Base-by-base conservation (phyloP, 768 basidiomycete species). In the Leccinum barrowsii region DNA sequence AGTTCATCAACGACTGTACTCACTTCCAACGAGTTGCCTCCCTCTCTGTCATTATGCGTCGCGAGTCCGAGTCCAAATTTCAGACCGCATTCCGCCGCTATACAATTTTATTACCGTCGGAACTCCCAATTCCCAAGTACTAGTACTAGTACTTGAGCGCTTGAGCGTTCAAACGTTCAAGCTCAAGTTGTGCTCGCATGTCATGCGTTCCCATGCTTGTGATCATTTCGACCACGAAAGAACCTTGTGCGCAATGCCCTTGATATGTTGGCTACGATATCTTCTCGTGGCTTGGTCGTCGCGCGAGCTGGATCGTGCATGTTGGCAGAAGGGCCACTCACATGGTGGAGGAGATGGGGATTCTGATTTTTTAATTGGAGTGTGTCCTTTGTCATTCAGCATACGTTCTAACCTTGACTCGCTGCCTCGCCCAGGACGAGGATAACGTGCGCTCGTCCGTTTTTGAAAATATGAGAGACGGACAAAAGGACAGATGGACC, bases 291-390 rank as follows among this genome's bases (percentile, higher is more conserved):
- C 5, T 73, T 90, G 1, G 75, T 94, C 10, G 83, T 92, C 28
- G 93, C 93, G 12, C 77, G 35, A 87, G 87, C 59, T 94, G 92
- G 92, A 70, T 91, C 52, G 92, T 90, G 5, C 90, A 94, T 72
- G 77, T 81, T 11, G 82, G 79, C 10, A 93, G 93, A 40, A 77
- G 92, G 34, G 91, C 94, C n/a, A 92, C 90, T 8, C 92, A 94
- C 67, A 87, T 97, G 85, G 80, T 82, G 0, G 94, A 96, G 73
- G 81, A 82, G 52, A 85, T 84, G 63, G 90, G 89, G 0, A 77
- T 94, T 42, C 77, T 98, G 28, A 78, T 98, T n/a, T 92, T 92
- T 4, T 26, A 26, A 79, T 98, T 22, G 96, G 95, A 30, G 94
- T 94, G 67, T 52, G 90, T 80, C 40, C 46, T 50, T 7, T 48